Base-by-base conservation (phyloP, 169 alveolate species). In the Cyclospora cayetanensis region DNA sequence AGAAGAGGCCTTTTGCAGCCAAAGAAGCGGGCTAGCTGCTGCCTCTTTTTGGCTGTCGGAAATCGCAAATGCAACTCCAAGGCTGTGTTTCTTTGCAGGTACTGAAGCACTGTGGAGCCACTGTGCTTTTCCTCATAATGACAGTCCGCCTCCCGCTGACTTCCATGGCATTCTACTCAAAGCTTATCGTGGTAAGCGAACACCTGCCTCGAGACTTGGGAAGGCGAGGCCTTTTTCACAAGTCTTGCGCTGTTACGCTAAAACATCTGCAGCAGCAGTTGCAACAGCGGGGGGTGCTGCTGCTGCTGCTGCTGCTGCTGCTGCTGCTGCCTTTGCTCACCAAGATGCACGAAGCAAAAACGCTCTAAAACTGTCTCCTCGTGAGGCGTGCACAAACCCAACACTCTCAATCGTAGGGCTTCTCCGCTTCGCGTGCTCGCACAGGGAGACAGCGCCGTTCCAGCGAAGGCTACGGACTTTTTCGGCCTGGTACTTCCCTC, bases 111-210 rank as follows among this genome's bases (percentile, higher is more conserved):
- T 92, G 94, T 7, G 50, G 91, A 4, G 94, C 94, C 34, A 25
- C 94, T 15, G n/a, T 89, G 1, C 79, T 90, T 4, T 92, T 92
- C 70, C 89, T 92, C 35, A 90, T 92, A 29, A 74, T 92, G 27
- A 92, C 94, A 27, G 53, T 92, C n/a, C 50, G 94, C 27, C 90
- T 92, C 4, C 94, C 94, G 39, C 52, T 92, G 42, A 85, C 94
- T 11, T 86, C 94, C 27, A 34, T 92, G 29, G 94, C 90, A 18
- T 92, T 92, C 85, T 92, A 86, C 82, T 84, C 94, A 4, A 63
- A 90, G n/a, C 34, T 66, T 25, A 27, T 66, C 42, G 34, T 66
- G 79, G 79, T 66, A n/a, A 25, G 79, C 34, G 12, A n/a, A n/a
- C n/a, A 60, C 35, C 72, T 60, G 34, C 29, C 5, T 68, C 29